These are phyloP conservation scores for Knufia fluminis DNA, from an alignment of 2,329 filamentous ascomycete species.

Conservation along the genomic window DNA sequence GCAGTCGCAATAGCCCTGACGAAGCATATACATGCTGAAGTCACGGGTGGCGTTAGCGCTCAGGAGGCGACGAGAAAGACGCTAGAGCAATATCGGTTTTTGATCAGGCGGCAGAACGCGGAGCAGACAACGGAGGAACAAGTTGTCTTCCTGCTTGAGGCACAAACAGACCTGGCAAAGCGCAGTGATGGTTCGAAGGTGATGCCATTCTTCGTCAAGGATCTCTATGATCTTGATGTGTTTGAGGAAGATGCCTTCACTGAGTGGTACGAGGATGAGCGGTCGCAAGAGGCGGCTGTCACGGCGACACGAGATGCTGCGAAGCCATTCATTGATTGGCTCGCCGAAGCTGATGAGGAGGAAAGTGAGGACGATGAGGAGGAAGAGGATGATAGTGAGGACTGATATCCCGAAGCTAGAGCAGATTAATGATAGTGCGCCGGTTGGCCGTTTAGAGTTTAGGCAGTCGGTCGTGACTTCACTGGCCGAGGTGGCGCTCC, in stretches of 20 bases:
- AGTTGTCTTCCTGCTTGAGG: slow-evolving; percentile 69
- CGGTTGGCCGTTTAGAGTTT: background rate
- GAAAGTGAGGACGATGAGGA: slow-evolving; percentile 56
- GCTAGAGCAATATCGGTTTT: slow-evolving; percentile 54
- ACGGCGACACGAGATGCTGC: slow-evolving; percentile 62
- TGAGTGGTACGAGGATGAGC: slow-evolving; percentile 75
- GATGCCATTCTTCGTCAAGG: slow-evolving; percentile 69
- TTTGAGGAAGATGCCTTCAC: slow-evolving; percentile 83
- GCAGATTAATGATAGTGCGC: background rate
- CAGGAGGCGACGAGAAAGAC: slow-evolving; percentile 56
- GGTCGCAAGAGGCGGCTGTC: slow-evolving; percentile 62
- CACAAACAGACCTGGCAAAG: slow-evolving; percentile 70
- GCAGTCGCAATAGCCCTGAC: slow-evolving; percentile 80
- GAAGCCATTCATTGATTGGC: slow-evolving; percentile 70
- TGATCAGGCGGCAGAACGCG: slow-evolving; percentile 52
- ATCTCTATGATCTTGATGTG: slow-evolving; percentile 74
- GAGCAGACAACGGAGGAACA: slow-evolving; percentile 58
- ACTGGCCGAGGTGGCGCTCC: background rate
- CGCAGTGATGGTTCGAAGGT: slow-evolving; percentile 56
- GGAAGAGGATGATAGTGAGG: slow-evolving; percentile 24
- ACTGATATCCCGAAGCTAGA: background rate
- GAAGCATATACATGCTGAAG: slow-evolving; percentile 66
- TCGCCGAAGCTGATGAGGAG: slow-evolving; percentile 66
- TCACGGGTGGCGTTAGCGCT: slow-evolving; percentile 49
- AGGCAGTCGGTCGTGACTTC: background rate